A percentile compares a stretch with the other conserved stretches of the same genome.
phyloP scores from a whole-genome alignment of 139 green algal species.

The Choricystis sp. region DNA sequence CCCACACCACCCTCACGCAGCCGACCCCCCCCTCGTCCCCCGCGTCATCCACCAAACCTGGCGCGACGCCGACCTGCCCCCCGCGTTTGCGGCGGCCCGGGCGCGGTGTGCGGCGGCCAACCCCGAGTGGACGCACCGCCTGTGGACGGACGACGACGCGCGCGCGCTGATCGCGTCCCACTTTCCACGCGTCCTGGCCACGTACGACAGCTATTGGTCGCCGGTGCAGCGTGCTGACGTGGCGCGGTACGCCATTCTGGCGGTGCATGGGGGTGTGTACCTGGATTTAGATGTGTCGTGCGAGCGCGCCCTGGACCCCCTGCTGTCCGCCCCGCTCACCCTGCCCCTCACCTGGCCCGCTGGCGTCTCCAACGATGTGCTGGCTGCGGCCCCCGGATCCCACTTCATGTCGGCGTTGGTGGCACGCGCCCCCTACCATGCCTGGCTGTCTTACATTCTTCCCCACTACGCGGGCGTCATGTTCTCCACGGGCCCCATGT shows the following conservation, averaged over 20 bases:
- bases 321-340: conserved; percentile 18
- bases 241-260: conserved; percentile 31
- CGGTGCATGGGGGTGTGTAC: conserved; percentile 30
- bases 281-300: conserved; percentile 37
- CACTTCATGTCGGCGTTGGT: background rate
- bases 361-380: conserved; percentile 35
- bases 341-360: conserved; percentile 29
- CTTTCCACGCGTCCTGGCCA: conserved; percentile 3
- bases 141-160: conserved; percentile 30
- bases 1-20: too few species aligned
- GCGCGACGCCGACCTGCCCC: conserved; percentile 19
- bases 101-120: conserved; percentile 28
- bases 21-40: conserved; percentile 22
- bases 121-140: conserved; percentile 25
- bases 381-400: conserved; percentile 12
- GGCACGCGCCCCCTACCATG: too few species aligned
- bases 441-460: too few species aligned
- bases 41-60: conserved; percentile 41
- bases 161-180: conserved; percentile 18
- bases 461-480: conserved; percentile 20
- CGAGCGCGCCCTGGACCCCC: conserved; percentile 19
- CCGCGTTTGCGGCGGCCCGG: conserved; percentile 21
- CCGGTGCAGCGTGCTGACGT: conserved; percentile 33
- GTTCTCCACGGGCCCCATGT: conserved; percentile 42
- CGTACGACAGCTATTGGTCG: conserved; percentile 26